Conservation (phyloP, 805 yeast genomes). For the Wickerhamomyces bisporus region DNA sequence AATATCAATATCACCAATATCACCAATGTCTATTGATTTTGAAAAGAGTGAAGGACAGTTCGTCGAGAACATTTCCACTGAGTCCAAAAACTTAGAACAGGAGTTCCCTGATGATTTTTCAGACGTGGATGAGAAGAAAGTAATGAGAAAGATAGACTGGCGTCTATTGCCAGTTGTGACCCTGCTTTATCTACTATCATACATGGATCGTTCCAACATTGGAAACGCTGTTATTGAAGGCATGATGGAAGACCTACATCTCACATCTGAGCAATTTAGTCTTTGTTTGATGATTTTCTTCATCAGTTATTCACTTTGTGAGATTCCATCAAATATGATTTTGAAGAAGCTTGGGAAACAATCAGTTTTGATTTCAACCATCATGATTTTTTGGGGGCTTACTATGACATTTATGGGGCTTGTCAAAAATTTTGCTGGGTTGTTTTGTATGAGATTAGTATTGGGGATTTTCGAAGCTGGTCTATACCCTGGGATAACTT, state of each 20-base stretch:
- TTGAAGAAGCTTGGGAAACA: constrained; percentile 24
- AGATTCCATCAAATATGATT: constrained; percentile 29
- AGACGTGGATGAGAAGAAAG: background rate
- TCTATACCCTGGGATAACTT: constrained; percentile 46
- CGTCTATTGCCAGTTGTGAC: constrained; percentile 36
- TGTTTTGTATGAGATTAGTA: constrained; percentile 44
- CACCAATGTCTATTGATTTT: too few species aligned
- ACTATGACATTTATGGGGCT: constrained; percentile 37
- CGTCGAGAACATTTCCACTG: too few species aligned
- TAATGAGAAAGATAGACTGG: constrained; percentile 30
- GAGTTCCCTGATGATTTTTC: too few species aligned
- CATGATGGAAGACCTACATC: constrained; percentile 30
- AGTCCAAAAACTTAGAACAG: too few species aligned
- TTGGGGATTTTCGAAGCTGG: constrained; percentile 52
- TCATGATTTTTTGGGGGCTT: constrained; percentile 34
- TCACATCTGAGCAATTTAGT: constrained; percentile 32
- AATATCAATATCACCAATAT: too few species aligned
- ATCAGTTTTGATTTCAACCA: constrained; percentile 30
- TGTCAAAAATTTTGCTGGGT: constrained; percentile 37
- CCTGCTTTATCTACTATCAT: constrained; percentile 36
- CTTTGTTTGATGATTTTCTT: constrained; percentile 39
- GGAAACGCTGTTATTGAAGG: constrained; percentile 54
- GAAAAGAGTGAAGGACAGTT: too few species aligned
- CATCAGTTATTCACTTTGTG: constrained; percentile 34
- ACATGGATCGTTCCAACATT: constrained; percentile 48